A percentile compares a stretch with the other conserved stretches of the same genome.
phyloP scores from a whole-genome alignment of 495 filamentous ascomycete species.

The Filosporella fistucella region DNA sequence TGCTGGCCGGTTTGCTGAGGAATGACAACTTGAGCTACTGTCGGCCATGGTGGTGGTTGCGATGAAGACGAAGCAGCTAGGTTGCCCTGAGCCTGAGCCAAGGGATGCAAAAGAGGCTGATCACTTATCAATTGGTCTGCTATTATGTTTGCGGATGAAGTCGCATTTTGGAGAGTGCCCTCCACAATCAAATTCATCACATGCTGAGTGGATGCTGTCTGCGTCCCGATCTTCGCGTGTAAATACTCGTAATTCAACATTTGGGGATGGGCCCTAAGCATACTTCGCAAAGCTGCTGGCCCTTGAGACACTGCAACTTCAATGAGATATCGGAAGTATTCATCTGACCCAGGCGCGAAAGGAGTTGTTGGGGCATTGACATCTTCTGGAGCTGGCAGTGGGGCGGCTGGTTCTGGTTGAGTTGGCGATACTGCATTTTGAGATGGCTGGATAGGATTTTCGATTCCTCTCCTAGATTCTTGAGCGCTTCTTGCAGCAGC shows the following conservation, averaged over 20 bases:
- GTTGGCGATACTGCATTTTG: neutral
- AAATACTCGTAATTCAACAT: conserved; percentile 23
- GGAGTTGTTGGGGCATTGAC: conserved; percentile 1
- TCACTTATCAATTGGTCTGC: too few species aligned
- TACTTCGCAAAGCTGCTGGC: conserved; percentile 34
- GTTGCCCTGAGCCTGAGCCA: conserved; percentile 9
- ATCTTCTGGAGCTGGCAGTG: neutral
- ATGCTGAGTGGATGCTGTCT: conserved; percentile 1
- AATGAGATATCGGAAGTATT: conserved; percentile 18
- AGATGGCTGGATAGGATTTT: neutral
- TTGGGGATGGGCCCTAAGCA: conserved; percentile 36
- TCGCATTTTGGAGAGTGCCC: too few species aligned
- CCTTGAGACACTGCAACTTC: conserved; percentile 32
- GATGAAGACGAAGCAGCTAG: conserved; percentile 3
- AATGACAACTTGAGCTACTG: neutral
- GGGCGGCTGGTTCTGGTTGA: neutral
- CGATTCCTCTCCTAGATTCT: too few species aligned
- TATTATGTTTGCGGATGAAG: too few species aligned
- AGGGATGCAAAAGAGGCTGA: neutral
- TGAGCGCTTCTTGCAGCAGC: conserved; percentile 26
- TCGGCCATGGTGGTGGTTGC: neutral
- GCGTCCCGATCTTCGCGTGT: neutral
- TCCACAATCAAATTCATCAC: conserved; percentile 35
- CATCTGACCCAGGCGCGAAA: conserved; percentile 5
- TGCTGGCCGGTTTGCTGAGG: neutral